Conservation (phyloP, 352 stramenopile genomes). For the Globisporangium splendens region DNA sequence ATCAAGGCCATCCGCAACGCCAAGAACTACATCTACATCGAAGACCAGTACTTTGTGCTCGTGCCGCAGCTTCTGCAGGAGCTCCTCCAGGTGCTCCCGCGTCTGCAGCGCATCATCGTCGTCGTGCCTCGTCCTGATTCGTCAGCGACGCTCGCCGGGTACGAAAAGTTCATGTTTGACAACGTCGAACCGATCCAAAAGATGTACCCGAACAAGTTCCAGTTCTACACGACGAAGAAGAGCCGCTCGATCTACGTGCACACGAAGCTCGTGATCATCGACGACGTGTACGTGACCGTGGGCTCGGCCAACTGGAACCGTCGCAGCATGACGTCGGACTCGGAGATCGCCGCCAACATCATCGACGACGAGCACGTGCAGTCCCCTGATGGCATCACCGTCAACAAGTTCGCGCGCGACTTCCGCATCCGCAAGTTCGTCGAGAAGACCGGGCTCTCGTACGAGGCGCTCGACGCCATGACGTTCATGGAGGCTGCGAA, state of each 20-base stretch:
- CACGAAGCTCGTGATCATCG: constrained; percentile 18
- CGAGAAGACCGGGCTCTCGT: constrained; percentile 39
- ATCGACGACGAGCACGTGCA: constrained; percentile 32
- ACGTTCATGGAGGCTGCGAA: constrained; percentile 38
- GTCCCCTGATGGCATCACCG: constrained; percentile 26
- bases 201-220: constrained; percentile 45
- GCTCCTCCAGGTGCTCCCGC: constrained; percentile 41
- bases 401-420: constrained; percentile 35
- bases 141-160: constrained; percentile 8
- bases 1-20: constrained; percentile 52
- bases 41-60: constrained; percentile 64
- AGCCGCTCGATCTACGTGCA: constrained; percentile 9
- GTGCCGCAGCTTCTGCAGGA: constrained; percentile 42
- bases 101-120: constrained; percentile 17
- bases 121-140: constrained; percentile 16
- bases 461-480: constrained; percentile 34
- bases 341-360: constrained; percentile 47
- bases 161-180: constrained; percentile 49
- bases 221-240: constrained; percentile 12
- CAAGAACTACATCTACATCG: constrained; percentile 67
- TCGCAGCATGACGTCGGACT: constrained; percentile 56
- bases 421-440: constrained; percentile 60
- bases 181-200: constrained; percentile 39
- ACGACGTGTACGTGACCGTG: constrained; percentile 59
- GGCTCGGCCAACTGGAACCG: constrained; percentile 66